Percentiles rank a stretch among this genome's conserved stretches.
phyloP scores from a whole-genome alignment of 73 alveolate species.

The Paramecium sexaurelia region DNA sequence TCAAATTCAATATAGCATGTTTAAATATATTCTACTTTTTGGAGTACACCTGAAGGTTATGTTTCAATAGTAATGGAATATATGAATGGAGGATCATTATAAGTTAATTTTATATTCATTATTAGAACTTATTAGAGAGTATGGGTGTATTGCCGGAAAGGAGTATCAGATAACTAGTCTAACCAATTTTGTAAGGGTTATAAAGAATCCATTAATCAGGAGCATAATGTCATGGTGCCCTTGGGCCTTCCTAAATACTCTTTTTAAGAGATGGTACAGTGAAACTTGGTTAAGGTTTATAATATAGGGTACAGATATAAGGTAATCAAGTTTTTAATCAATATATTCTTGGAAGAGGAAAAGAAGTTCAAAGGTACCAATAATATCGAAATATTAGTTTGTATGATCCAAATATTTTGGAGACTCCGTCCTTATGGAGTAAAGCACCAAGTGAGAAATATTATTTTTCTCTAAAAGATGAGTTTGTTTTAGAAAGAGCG shows the following conservation, averaged over 20 bases:
- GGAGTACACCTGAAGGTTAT: conserved; percentile 70
- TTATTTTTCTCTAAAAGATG: neutral
- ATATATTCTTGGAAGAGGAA: neutral
- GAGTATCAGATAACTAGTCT: neutral
- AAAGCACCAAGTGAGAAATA: conserved; percentile 46
- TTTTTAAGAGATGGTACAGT: conserved; percentile 47
- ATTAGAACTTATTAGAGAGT: conserved; percentile 6
- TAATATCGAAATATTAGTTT: neutral
- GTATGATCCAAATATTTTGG: conserved; percentile 42
- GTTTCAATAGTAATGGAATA: conserved; percentile 60
- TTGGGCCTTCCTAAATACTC: conserved; percentile 35
- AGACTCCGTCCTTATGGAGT: conserved; percentile 30
- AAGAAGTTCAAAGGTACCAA: conserved; percentile 21
- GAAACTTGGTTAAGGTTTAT: conserved; percentile 25
- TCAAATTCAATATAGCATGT: conserved; percentile 15
- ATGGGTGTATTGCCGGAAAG: conserved; percentile 58
- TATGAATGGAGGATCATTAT: conserved; percentile 53
- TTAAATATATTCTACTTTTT: conserved; percentile 49
- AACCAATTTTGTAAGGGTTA: neutral
- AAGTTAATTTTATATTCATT: neutral
- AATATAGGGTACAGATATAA: neutral
- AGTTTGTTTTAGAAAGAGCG: conserved; percentile 17
- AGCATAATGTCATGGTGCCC: conserved; percentile 57
- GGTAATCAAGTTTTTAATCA: neutral
- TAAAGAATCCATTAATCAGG: conserved; percentile 2